These are phyloP conservation scores for Malbranchea zuffiana DNA, from an alignment of 2,329 filamentous ascomycete genomes.

Conservation along the genomic window DNA sequence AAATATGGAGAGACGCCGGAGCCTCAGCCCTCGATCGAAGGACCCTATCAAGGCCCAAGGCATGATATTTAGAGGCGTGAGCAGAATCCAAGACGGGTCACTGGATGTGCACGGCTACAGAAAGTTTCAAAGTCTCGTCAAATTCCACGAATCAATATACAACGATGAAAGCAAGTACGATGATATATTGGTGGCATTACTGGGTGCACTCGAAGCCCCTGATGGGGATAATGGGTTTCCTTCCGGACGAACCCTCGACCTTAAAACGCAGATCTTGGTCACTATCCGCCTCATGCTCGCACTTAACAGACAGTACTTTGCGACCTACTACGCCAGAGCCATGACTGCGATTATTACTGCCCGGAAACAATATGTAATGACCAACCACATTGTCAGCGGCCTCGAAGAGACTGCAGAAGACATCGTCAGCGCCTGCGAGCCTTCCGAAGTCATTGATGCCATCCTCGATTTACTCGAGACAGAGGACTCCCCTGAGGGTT, in stretches of 20 bases:
- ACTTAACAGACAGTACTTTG: conserved; percentile 27
- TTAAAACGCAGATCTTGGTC: conserved; percentile 34
- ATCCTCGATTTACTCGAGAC: conserved; percentile 25
- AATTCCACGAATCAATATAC: conserved; percentile 28
- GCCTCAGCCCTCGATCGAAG: conserved; percentile 30
- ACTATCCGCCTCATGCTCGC: conserved; percentile 32
- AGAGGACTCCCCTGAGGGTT: conserved; percentile 23
- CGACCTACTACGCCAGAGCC: conserved; percentile 25
- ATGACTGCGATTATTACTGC: conserved; percentile 30
- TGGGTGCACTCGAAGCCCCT: conserved; percentile 28
- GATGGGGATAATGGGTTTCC: conserved; percentile 21
- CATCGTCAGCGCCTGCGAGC: conserved; percentile 24
- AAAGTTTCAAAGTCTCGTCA: conserved; percentile 33
- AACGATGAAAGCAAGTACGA: conserved; percentile 28
- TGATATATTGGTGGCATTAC: conserved; percentile 28
- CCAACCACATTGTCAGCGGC: conserved; percentile 31
- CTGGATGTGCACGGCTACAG: conserved; percentile 35
- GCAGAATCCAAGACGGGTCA: conserved; percentile 25
- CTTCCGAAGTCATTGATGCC: conserved; percentile 23
- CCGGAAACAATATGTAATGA: conserved; percentile 29
- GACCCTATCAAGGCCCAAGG: conserved; percentile 28
- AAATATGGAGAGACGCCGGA: conserved; percentile 21
- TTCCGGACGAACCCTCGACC: conserved; percentile 21
- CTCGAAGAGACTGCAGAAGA: conserved; percentile 31
- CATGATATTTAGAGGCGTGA: conserved; percentile 31